Conservation (phyloP, 495 filamentous ascomycete genomes). For the Bryoglossum gracile region DNA sequence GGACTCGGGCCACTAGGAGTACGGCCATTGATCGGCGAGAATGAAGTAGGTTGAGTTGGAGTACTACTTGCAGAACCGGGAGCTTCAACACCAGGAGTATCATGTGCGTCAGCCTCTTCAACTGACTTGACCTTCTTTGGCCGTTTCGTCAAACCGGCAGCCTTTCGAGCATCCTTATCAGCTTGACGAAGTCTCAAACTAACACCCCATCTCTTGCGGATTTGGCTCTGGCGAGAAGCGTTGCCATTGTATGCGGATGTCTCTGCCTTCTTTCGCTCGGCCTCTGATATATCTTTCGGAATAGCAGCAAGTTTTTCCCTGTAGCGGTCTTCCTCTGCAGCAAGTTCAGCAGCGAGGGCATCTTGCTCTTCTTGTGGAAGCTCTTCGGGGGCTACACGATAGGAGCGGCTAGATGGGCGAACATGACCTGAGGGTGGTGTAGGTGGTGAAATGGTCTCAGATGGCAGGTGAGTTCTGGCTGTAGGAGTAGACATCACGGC, state of each 20-base stretch:
- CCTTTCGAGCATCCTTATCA: conserved; percentile 12
- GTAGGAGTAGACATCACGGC: no score
- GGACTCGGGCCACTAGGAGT: neutral
- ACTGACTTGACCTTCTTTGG: no score
- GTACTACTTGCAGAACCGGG: no score
- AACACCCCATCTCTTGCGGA: conserved; percentile 20
- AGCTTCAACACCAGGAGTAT: no score
- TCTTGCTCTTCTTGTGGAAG: conserved; percentile 12
- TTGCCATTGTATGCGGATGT: conserved; percentile 17
- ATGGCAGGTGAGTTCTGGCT: no score
- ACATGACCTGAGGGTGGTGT: conserved; percentile 2
- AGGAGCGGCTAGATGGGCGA: neutral
- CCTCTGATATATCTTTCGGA: neutral
- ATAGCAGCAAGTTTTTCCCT: neutral
- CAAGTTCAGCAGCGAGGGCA: conserved; percentile 14
- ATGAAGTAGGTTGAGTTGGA: neutral
- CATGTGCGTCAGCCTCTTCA: no score
- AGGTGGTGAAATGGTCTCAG: neutral
- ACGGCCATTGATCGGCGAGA: neutral
- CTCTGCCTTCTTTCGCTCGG: neutral
- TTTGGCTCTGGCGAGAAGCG: conserved; percentile 18
- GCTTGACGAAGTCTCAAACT: conserved; percentile 18
- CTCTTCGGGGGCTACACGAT: conserved; percentile 13
- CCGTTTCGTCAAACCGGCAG: no score
- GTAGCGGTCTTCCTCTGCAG: conserved; percentile 6